A percentile compares a stretch with the other conserved stretches of the same genome.
These are phyloP conservation scores for Peniophora sp. DNA, from an alignment of 1,284 basidiomycete genomes.

Conservation along the genomic window DNA sequence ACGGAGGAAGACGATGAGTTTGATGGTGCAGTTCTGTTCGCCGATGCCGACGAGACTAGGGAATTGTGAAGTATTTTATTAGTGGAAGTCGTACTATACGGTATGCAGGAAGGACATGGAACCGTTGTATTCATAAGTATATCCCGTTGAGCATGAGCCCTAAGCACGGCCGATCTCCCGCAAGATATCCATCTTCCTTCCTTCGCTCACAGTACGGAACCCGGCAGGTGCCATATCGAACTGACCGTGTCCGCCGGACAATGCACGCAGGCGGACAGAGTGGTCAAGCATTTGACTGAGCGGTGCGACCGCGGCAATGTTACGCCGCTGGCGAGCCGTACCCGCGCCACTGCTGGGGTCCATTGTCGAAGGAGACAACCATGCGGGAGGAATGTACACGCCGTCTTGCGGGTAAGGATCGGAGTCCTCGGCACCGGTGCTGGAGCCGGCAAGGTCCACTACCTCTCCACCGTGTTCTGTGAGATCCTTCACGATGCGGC, in stretches of 20 bases:
- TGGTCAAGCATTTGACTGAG: slow-evolving; percentile 78
- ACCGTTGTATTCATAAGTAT: neutral
- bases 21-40: slow-evolving; percentile 65
- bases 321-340: slow-evolving; percentile 38
- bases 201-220: slow-evolving; percentile 56
- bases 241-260: slow-evolving; percentile 75
- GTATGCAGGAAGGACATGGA: slow-evolving; percentile 3
- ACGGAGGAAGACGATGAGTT: slow-evolving; percentile 71
- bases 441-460: slow-evolving; percentile 47
- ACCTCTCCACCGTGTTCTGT: slow-evolving; percentile 72
- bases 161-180: slow-evolving; percentile 67
- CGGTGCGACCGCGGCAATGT: slow-evolving; percentile 66
- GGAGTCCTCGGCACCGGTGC: slow-evolving; percentile 30
- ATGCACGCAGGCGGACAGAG: slow-evolving; percentile 66
- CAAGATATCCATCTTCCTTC: slow-evolving; percentile 60
- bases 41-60: slow-evolving; percentile 68
- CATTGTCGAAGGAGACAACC: slow-evolving; percentile 61
- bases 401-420: slow-evolving; percentile 46
- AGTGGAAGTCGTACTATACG: slow-evolving; percentile 2
- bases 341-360: slow-evolving; percentile 19
- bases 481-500: slow-evolving; percentile 69
- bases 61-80: slow-evolving; percentile 34
- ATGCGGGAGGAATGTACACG: slow-evolving; percentile 66
- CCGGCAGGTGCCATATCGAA: slow-evolving; percentile 77
- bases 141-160: neutral